These are phyloP conservation scores for Sporothrix luriei DNA, from an alignment of 2,329 filamentous ascomycete genomes.

Conservation along the genomic window DNA sequence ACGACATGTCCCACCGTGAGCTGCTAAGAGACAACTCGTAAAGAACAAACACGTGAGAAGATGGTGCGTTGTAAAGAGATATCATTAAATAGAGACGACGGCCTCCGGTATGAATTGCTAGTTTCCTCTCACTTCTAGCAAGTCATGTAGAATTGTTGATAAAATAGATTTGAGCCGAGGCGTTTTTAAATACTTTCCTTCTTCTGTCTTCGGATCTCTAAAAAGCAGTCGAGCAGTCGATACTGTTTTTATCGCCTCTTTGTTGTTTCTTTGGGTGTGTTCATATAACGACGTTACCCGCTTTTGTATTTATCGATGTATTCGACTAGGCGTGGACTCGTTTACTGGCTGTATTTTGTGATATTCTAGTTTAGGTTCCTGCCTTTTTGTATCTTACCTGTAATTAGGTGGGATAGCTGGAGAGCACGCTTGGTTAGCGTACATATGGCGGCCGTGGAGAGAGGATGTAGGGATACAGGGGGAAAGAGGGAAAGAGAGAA, in stretches of 20 bases:
- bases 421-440: slow-evolving; percentile 18
- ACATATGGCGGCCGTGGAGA: slow-evolving; percentile 21
- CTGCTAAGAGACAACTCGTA: background rate
- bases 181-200: background rate
- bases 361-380: background rate
- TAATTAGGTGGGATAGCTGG: background rate
- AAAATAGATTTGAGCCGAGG: background rate
- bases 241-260: background rate
- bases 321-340: background rate
- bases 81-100: background rate
- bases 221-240: background rate
- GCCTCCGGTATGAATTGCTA: background rate
- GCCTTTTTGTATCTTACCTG: background rate
- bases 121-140: background rate
- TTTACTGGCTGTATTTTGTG: background rate
- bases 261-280: background rate
- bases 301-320: no score
- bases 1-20: no score
- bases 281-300: no score
- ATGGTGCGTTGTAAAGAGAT: no score
- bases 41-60: no score
- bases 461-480: background rate
- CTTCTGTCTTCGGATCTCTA: background rate
- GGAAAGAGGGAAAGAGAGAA: background rate
- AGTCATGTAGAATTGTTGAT: background rate